Conservation (phyloP, 2,329 filamentous ascomycete genomes). For the Spiromastix sp. region DNA sequence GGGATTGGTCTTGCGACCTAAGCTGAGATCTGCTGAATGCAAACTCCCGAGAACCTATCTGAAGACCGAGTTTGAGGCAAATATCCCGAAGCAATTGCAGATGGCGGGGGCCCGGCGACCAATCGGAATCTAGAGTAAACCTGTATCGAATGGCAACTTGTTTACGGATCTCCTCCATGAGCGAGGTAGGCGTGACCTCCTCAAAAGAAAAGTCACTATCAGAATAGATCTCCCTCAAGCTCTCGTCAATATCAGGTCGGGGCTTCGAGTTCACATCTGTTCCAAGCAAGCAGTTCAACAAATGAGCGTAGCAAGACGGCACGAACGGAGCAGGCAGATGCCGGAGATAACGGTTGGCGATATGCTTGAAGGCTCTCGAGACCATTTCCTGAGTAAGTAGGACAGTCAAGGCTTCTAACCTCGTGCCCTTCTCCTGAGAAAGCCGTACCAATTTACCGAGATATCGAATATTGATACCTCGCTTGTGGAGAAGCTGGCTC, state of each 20-base stretch:
- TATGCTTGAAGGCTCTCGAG: conserved; percentile 89
- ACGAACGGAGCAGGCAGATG: conserved; percentile 70
- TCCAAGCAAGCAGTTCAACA: conserved; percentile 89
- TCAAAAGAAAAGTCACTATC: conserved; percentile 77
- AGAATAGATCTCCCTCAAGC: conserved; percentile 64
- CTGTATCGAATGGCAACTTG: conserved; percentile 68
- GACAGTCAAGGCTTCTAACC: conserved; percentile 65
- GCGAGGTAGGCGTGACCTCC: conserved; percentile 60
- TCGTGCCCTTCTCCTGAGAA: conserved; percentile 55
- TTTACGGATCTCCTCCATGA: conserved; percentile 59
- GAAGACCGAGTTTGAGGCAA: conserved; percentile 77
- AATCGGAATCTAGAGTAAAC: conserved; percentile 58
- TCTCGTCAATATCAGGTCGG: conserved; percentile 63
- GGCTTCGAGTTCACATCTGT: conserved; percentile 66
- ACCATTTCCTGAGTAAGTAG: conserved; percentile 88
- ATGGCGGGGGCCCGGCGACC: conserved; percentile 58
- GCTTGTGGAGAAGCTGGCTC: conserved; percentile 81
- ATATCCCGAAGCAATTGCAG: conserved; percentile 84
- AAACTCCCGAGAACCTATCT: conserved; percentile 72
- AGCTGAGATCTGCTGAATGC: conserved; percentile 46
- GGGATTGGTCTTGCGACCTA: conserved; percentile 22
- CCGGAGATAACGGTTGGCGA: conserved; percentile 67
- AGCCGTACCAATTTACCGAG: conserved; percentile 72
- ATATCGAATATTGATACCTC: conserved; percentile 93
- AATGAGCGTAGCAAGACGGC: conserved; percentile 69